These are phyloP conservation scores for Pichia exigua DNA, from an alignment of 805 yeast species.

Conservation along the genomic window DNA sequence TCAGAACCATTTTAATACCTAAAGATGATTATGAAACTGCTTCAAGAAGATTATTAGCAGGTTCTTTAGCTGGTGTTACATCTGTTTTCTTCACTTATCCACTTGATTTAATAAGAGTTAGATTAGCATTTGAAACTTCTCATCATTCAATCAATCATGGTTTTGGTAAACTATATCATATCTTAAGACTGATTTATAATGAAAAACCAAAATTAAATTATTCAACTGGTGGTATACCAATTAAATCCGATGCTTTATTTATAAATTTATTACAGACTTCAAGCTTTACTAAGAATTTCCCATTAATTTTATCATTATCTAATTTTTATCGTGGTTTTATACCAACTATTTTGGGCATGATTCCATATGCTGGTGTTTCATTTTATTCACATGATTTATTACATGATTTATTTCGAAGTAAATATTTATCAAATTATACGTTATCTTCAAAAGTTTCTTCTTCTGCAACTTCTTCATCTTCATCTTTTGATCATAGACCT, in stretches of 20 bases:
- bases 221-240: slow-evolving; percentile 23
- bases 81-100: slow-evolving; percentile 91
- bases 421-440: slow-evolving; percentile 44
- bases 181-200: slow-evolving; percentile 24
- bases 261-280: slow-evolving; percentile 24
- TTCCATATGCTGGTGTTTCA: slow-evolving; percentile 97
- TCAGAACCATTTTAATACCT: slow-evolving; percentile 73
- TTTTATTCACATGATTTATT: slow-evolving; percentile 88
- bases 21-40: slow-evolving; percentile 69
- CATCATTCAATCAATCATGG: slow-evolving; percentile 21
- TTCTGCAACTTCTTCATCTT: slow-evolving; percentile 21
- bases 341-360: slow-evolving; percentile 91
- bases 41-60: slow-evolving; percentile 72
- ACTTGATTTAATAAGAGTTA: slow-evolving; percentile 78
- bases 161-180: slow-evolving; percentile 27
- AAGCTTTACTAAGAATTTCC: slow-evolving; percentile 15
- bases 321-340: slow-evolving; percentile 92
- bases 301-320: slow-evolving; percentile 31
- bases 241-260: slow-evolving; percentile 24
- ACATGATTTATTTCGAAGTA: slow-evolving; percentile 78
- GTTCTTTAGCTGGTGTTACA: slow-evolving; percentile 82
- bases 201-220: slow-evolving; percentile 27
- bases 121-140: slow-evolving; percentile 82
- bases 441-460: slow-evolving; percentile 22
- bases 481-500: slow-evolving; percentile 37